A percentile compares a stretch with the other conserved stretches of the same genome.
These are phyloP conservation scores for Cladosporium colombiae DNA, from an alignment of 2,329 filamentous ascomycete genomes.

Conservation along the genomic window DNA sequence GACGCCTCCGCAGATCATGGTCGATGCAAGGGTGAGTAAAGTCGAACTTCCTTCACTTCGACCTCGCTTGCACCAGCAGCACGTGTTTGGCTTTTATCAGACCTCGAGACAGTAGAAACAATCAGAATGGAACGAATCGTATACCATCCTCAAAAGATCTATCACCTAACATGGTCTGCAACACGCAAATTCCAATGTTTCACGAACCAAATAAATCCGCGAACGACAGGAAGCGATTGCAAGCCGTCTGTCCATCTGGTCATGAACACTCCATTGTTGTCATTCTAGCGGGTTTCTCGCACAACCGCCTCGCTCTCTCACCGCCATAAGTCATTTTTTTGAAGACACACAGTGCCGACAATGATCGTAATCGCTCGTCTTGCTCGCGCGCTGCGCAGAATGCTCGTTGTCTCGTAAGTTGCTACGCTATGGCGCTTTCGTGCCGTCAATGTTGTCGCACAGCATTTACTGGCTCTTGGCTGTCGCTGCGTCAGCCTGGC, in stretches of 20 bases:
- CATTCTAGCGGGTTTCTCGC: neutral
- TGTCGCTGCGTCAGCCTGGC: slow-evolving; percentile 74
- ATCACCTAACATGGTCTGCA: slow-evolving; percentile 12
- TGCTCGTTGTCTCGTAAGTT: slow-evolving; percentile 18
- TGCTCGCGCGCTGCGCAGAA: slow-evolving; percentile 13
- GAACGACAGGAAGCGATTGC: neutral
- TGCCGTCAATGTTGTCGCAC: slow-evolving; percentile 26
- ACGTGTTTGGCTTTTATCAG: neutral
- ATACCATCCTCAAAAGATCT: slow-evolving; percentile 17
- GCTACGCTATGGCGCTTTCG: slow-evolving; percentile 16
- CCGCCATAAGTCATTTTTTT: slow-evolving; percentile 13
- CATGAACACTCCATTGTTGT: neutral
- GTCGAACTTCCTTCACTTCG: neutral
- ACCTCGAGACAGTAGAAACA: neutral
- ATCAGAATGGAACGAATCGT: slow-evolving; percentile 10
- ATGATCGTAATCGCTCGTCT: slow-evolving; percentile 19
- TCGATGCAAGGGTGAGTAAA: neutral
- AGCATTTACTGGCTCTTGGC: slow-evolving; percentile 49
- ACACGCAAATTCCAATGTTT: neutral
- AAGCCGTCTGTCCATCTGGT: neutral
- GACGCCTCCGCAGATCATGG: neutral
- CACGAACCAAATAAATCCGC: slow-evolving; percentile 2
- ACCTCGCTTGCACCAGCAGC: neutral
- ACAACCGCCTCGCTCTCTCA: slow-evolving; percentile 10
- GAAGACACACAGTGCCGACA: slow-evolving; percentile 7